Base-by-base conservation (phyloP, 2,329 filamentous ascomycete species). In the Colletotrichum paranaense region DNA sequence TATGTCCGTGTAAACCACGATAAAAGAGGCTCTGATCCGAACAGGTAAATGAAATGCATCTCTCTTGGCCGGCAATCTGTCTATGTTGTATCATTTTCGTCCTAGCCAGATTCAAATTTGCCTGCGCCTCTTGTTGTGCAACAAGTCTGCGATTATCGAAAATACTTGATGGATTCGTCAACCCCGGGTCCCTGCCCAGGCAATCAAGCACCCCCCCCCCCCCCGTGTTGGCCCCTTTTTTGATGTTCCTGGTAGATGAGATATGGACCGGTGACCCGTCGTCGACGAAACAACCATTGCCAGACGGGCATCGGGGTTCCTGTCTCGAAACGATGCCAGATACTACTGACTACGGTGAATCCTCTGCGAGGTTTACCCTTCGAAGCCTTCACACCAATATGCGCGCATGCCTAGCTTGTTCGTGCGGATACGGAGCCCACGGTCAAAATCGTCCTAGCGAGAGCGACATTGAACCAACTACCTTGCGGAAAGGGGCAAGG, bases 231-330 rank as follows among this genome's bases (percentile, higher is more conserved):
- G 46, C 65, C 69, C 68, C 65, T 68, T 68, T 68, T 68, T 26
- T 52, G 58, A 42, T 46, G 64, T 68, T 42, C 52, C 57, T 63
- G 69, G 69, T 63, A 72, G 69, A 72, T 72, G 66, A 63, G 69
- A 46, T 63, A 68, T 58, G 69, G 69, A 68, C 68, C 69, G 42
- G 52, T 68, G 65, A 58, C 58, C 69, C 65, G 38, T 68, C 42
- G 57, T 57, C 65, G 65, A 68, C 69, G 65, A 68, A 72, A 72
- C 65, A 58, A 68, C 58, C 58, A 58, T 52, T 72, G 56, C 65
- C 57, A 68, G 64, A 46, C 65, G 64, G 57, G 46, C 32, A 68
- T 46, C 69, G 64, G 26, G 42, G 28, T 68, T 58, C 52, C 65
- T 58, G 69, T 72, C 69, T 72, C 65, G 58, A 49, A 35, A 52